Conservation (phyloP, 108 stramenopile species). For the Nitzschia putrida region DNA sequence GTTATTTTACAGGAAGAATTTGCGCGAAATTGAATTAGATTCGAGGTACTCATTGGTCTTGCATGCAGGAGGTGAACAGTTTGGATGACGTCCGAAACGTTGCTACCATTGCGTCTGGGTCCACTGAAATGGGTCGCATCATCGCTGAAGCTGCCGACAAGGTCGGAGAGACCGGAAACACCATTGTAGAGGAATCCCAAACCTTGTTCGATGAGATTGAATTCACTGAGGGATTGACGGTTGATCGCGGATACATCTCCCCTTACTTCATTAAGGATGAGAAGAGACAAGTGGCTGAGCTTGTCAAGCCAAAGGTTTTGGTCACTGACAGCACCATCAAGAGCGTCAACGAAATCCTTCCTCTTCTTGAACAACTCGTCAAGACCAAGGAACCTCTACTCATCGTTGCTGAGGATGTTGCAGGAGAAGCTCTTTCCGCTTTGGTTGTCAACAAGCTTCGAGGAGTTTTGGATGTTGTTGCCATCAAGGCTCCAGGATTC, state of each 20-base stretch:
- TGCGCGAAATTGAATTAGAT: neutral
- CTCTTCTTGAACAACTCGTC: slow-evolving; percentile 92
- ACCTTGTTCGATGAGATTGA: slow-evolving; percentile 94
- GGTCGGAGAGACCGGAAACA: slow-evolving; percentile 95
- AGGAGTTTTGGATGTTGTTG: slow-evolving; percentile 94
- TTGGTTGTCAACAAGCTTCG: slow-evolving; percentile 99
- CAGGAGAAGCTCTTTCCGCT: slow-evolving; percentile 95
- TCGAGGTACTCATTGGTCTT: neutral
- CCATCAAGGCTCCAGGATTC: slow-evolving; percentile 96
- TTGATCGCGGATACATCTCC: slow-evolving; percentile 96
- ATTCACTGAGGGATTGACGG: slow-evolving; percentile 97
- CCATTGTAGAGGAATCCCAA: slow-evolving; percentile 95
- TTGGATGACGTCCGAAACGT: slow-evolving; percentile 91
- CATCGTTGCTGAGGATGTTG: slow-evolving; percentile 95
- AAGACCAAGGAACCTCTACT: slow-evolving; percentile 95
- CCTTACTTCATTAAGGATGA: slow-evolving; percentile 98
- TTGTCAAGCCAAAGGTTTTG: slow-evolving; percentile 76
- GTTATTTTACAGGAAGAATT: slow-evolving; percentile 23
- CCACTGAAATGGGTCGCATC: slow-evolving; percentile 90
- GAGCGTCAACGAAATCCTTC: slow-evolving; percentile 93
- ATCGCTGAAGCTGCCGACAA: slow-evolving; percentile 95
- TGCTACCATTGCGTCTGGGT: slow-evolving; percentile 93
- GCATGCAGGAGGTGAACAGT: slow-evolving; percentile 62
- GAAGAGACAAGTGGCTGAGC: slow-evolving; percentile 93
- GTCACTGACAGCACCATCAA: slow-evolving; percentile 97